Evolutionary conservation across 345 rosid genomes (phyloP), one percentile per base, ranked within the genome.

Genomic region (Pistacia integerrima): DNA sequence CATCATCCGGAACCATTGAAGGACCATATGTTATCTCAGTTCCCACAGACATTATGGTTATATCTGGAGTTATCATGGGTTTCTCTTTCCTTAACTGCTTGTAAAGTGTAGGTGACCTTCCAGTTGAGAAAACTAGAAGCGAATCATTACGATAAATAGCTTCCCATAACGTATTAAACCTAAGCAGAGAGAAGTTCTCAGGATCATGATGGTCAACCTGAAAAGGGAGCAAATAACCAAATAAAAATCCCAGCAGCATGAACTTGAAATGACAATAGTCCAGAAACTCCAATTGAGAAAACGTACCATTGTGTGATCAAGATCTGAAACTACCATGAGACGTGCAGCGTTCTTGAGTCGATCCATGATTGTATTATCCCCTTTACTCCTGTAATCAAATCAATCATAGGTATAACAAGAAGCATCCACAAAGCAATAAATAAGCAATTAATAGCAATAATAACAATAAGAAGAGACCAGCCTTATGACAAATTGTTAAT

Each of bases 41-140:
- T 73, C 99, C 99, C 71, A 96, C 99, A 61, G 99, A 96, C 98
- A 92, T 91, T 72, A 96, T 93, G 36, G 97, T 89, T 62, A 96
- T 88, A 76, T 96, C 99, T 8, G 99, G 99, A 33, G 97, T 93
- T 79, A 96, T 64, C 90, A 96, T 86, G 77, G 99, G 98, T 65
- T 89, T 95, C 85, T 93, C 91, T 52, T 90, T 89, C 85, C 94
- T 89, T 58, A 95, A 77, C 81, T 87, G 70, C 60, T 88, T 90
- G 84, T 92, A 92, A 35, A 92, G 84, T 1, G 91, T 87, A n/a
- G 96, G 97, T 13, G 99, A 95, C 82, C 99, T 92, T 64, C 99
- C 99, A 13, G 97, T 90, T 14, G 99, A 95, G 83, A 91, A 95
- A 82, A 95, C 96, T 36, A 95, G 91, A 78, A 93, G 86, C 66